These are phyloP conservation scores for Plasmodium malariae DNA, from an alignment of 169 alveolate species.

Conservation along the genomic window DNA sequence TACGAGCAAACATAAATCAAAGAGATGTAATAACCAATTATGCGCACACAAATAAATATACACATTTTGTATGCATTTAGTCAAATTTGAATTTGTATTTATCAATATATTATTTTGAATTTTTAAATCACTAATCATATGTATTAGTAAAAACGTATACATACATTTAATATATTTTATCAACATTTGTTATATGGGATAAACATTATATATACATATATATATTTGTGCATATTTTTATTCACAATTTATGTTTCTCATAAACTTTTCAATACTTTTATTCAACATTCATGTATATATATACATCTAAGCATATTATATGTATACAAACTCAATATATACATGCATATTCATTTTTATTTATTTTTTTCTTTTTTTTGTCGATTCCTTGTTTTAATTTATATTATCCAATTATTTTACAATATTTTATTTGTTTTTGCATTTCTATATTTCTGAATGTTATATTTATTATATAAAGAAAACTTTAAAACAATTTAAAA, in stretches of 20 bases:
- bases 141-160: not conserved
- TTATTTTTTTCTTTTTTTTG: conserved; percentile 5
- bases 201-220: not conserved
- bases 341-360: not conserved
- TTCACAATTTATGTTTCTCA: not conserved
- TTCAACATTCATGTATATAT: not conserved
- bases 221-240: not conserved
- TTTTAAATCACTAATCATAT: not conserved
- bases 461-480: not conserved
- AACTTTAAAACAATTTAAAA: conserved; percentile 8
- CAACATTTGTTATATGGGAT: not conserved
- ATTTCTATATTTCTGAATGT: not conserved
- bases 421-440: conserved; percentile 9
- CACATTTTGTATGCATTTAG: not conserved
- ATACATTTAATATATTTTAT: not conserved
- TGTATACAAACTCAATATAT: not conserved
- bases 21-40: not conserved
- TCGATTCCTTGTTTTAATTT: not conserved
- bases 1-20: not conserved
- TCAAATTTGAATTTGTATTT: conserved; percentile 3
- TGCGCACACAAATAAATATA: no score
- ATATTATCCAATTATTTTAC: not conserved
- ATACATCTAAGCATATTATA: not conserved
- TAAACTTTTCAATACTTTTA: conserved; percentile 2
- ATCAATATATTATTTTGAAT: not conserved